Conservation (phyloP, 768 basidiomycete genomes). For the Gelatoporia subvermispora region DNA sequence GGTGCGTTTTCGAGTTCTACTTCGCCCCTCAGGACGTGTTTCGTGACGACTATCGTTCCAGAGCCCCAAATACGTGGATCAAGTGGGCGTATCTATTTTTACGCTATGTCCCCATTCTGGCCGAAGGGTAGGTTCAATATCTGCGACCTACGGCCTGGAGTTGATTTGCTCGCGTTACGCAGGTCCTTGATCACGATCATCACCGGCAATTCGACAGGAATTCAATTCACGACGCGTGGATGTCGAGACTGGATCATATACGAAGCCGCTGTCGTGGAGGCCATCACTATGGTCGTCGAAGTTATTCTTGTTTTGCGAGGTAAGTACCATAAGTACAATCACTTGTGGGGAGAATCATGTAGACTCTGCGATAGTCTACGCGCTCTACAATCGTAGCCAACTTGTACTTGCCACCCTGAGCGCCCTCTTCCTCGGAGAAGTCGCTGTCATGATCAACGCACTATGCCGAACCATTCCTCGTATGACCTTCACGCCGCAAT, state of each 20-base stretch:
- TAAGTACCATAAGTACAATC: background rate
- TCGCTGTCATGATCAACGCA: conserved; percentile 3
- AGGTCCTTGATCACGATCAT: conserved; percentile 1
- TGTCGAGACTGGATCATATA: conserved; percentile 8
- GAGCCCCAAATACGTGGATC: conserved; percentile 6
- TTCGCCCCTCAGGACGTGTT: background rate
- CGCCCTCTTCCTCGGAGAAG: conserved; percentile 5
- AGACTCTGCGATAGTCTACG: conserved; percentile 1
- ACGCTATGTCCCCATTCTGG: conserved; percentile 7
- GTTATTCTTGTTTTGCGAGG: conserved; percentile 7
- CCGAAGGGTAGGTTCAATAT: conserved; percentile 2
- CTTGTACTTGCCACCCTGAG: background rate
- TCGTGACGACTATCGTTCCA: too few relatives aligned
- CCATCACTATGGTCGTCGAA: conserved; percentile 7
- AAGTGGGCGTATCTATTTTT: conserved; percentile 13
- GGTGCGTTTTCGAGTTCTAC: background rate
- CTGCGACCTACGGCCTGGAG: background rate
- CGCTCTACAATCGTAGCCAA: conserved; percentile 7
- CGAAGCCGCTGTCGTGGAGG: background rate
- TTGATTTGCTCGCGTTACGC: too few relatives aligned
- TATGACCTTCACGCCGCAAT: conserved; percentile 5
- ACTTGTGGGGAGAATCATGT: background rate
- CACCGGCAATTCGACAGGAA: background rate
- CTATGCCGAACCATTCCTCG: conserved; percentile 2
- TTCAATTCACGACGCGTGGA: background rate